Conservation (phyloP, 73 alveolate species). For the Halteria grandinella region DNA sequence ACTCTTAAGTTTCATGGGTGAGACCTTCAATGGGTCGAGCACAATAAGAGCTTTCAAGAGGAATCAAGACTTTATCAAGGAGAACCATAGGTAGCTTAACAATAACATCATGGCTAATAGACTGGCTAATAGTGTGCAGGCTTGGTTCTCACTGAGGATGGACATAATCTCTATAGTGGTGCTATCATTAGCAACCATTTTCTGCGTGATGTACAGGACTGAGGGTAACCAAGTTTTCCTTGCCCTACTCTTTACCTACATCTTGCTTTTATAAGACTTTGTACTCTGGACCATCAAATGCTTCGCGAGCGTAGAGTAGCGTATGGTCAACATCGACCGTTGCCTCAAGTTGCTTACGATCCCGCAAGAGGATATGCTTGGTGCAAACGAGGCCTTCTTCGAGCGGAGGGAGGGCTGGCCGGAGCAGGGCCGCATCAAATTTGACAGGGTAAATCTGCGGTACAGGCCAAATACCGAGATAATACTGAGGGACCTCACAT, state of each 20-base stretch:
- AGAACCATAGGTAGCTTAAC: slow-evolving; percentile 59
- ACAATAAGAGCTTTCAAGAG: slow-evolving; percentile 89
- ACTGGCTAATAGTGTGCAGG: slow-evolving; percentile 11
- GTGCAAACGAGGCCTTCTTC: neutral
- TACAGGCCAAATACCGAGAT: slow-evolving; percentile 89
- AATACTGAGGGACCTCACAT: slow-evolving; percentile 75
- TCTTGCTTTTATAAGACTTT: slow-evolving; percentile 34
- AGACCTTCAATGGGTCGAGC: slow-evolving; percentile 85
- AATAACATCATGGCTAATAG: slow-evolving; percentile 51
- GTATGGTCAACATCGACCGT: slow-evolving; percentile 66
- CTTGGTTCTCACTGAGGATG: slow-evolving; percentile 59
- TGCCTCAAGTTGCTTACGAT: slow-evolving; percentile 49
- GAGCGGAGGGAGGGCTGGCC: slow-evolving; percentile 76
- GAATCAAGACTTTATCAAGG: slow-evolving; percentile 44
- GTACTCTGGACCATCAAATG: slow-evolving; percentile 34
- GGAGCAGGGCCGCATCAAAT: slow-evolving; percentile 70
- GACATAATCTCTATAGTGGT: slow-evolving; percentile 37
- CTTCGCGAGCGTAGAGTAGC: slow-evolving; percentile 37
- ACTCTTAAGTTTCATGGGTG: slow-evolving; percentile 85
- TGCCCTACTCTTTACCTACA: slow-evolving; percentile 56
- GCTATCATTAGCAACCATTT: slow-evolving; percentile 22
- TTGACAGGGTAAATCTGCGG: slow-evolving; percentile 72
- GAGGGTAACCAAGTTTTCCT: slow-evolving; percentile 23
- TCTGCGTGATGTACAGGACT: slow-evolving; percentile 30
- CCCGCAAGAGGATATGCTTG: slow-evolving; percentile 36